These are phyloP conservation scores for Triticum turgidum DNA, from an alignment of 176 grass and related monocot genomes.

Conservation along the genomic window DNA sequence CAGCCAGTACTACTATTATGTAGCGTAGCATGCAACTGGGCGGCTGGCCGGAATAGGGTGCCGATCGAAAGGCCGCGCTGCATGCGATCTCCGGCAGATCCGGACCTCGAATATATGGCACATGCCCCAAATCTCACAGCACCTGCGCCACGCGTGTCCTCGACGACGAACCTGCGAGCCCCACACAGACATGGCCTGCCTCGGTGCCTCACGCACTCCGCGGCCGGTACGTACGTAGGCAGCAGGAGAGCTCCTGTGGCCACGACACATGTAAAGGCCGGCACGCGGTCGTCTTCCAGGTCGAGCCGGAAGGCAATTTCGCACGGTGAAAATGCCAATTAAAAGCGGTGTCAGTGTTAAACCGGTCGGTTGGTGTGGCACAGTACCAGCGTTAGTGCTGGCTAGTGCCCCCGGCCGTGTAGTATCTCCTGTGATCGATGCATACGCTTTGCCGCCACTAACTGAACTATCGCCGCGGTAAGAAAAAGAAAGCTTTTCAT, in stretches of 20 bases:
- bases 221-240: background rate
- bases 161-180: background rate
- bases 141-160: background rate
- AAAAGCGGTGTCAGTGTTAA: background rate
- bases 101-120: conserved; percentile 28
- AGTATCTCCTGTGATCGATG: background rate
- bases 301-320: no score
- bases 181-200: background rate
- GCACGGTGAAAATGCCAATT: background rate
- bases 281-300: background rate
- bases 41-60: conserved; percentile 33
- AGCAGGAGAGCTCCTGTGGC: background rate
- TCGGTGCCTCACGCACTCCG: background rate
- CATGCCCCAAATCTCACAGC: background rate
- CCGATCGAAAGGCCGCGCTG: conserved; percentile 21
- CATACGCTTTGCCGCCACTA: background rate
- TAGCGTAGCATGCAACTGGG: no score
- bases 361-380: conserved; percentile 4
- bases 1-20: background rate
- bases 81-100: background rate
- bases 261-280: background rate
- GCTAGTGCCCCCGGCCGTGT: background rate
- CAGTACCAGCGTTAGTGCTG: background rate
- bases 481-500: background rate
- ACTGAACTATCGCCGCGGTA: background rate